Evolutionary conservation across 495 filamentous ascomycete species (phyloP).

Genomic region (Terfezia boudieri): DNA sequence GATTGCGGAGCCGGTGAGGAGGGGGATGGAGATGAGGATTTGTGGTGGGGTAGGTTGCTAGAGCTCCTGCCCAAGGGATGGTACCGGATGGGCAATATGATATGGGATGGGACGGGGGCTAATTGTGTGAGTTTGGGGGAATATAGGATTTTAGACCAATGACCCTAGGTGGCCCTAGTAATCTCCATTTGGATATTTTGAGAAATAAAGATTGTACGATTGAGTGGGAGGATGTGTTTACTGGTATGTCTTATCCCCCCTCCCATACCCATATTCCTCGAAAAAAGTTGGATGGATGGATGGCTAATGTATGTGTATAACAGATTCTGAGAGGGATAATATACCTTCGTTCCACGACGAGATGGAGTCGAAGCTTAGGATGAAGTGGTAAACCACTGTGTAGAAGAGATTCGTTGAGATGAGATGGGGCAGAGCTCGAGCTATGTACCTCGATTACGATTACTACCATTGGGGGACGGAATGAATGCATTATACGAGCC

Average conservation of each 20-base stretch:
- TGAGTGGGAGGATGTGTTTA: constrained; percentile 83
- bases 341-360: constrained; percentile 60
- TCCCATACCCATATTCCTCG: constrained; percentile 1
- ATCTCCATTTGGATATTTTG: constrained; percentile 47
- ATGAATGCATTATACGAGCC: too few species aligned
- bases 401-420: too few species aligned
- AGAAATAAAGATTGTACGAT: constrained; percentile 50
- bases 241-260: constrained; percentile 20
- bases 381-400: constrained; percentile 33
- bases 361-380: constrained; percentile 73
- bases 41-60: constrained; percentile 25
- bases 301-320: constrained; percentile 4
- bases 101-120: constrained; percentile 22
- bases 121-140: constrained; percentile 25
- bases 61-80: not conserved
- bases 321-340: constrained; percentile 37
- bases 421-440: too few species aligned
- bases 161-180: constrained; percentile 22
- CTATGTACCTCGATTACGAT: too few species aligned
- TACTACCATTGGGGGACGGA: too few species aligned
- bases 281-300: not conserved
- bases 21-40: constrained; percentile 91
- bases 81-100: constrained; percentile 27
- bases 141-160: constrained; percentile 15
- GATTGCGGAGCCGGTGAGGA: constrained; percentile 75